A percentile compares a stretch with the other conserved stretches of the same genome.
Evolutionary conservation across 345 rosid genomes (phyloP).

Genomic region (Mangifera indica): DNA sequence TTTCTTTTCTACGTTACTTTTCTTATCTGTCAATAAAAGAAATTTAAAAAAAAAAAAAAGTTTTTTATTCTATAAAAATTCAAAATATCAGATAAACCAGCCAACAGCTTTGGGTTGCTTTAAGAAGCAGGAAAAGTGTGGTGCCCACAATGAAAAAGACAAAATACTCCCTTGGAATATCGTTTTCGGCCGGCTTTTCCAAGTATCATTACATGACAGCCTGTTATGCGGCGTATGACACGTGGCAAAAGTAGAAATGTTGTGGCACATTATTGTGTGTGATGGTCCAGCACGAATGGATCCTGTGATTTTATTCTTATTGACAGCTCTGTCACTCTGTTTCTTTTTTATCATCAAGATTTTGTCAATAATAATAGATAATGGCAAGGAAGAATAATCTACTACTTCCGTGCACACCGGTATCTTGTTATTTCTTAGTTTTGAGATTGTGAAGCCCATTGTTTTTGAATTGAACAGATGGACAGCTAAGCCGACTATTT

Average conservation of each 20-base stretch:
- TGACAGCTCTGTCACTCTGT: constrained; percentile 25
- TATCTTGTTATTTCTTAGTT: not conserved
- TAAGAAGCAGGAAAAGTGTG: not conserved
- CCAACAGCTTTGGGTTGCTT: constrained; percentile 27
- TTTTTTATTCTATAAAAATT: not conserved
- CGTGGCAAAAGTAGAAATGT: constrained; percentile 6
- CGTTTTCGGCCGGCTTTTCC: constrained; percentile 14
- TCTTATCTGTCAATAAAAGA: too few relatives aligned
- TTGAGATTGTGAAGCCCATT: constrained; percentile 9
- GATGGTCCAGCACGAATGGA: constrained; percentile 4
- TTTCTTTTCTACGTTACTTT: not conserved
- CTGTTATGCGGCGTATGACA: constrained; percentile 5
- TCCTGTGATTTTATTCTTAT: constrained; percentile 21
- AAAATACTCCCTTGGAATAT: not conserved
- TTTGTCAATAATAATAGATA: not conserved
- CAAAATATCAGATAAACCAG: constrained; percentile 17
- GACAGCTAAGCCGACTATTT: not conserved
- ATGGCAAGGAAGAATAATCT: not conserved
- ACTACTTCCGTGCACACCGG: constrained; percentile 13
- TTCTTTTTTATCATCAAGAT: not conserved
- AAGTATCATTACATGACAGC: constrained; percentile 24
- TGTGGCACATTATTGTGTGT: not conserved
- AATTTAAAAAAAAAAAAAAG: too few relatives aligned
- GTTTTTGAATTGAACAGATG: constrained; percentile 5
- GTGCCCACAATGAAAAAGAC: constrained; percentile 14